Percentiles rank a stretch among this genome's conserved stretches.
phyloP scores from a whole-genome alignment of 768 basidiomycete species.

The Pleurotus pulmonarius region DNA sequence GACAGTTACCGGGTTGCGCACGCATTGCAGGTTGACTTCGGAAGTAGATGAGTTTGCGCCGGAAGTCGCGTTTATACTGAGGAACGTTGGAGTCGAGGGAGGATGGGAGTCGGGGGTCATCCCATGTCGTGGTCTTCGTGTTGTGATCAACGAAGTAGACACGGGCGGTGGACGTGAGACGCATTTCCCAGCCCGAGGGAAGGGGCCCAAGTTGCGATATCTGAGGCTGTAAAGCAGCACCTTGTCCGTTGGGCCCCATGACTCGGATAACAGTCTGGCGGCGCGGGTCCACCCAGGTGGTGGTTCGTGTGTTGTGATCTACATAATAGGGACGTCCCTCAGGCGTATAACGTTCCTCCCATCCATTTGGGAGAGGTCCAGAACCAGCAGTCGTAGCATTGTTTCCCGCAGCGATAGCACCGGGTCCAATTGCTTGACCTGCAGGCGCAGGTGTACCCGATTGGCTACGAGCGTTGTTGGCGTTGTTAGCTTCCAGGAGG shows the following conservation, averaged over 20 bases:
- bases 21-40: slow-evolving; percentile 97
- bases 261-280: slow-evolving; percentile 96
- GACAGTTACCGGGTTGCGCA: slow-evolving; percentile 97
- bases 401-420: slow-evolving; percentile 36
- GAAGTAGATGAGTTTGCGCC: slow-evolving; percentile 99
- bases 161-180: slow-evolving; percentile 93
- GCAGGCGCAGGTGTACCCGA: slow-evolving; percentile 29
- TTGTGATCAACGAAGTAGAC: slow-evolving; percentile 99
- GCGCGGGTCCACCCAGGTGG: slow-evolving; percentile 99
- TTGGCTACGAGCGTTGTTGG: slow-evolving; percentile 33
- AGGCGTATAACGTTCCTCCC: slow-evolving; percentile 98
- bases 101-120: slow-evolving; percentile 94
- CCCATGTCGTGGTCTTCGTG: slow-evolving; percentile 99
- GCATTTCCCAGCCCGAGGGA: slow-evolving; percentile 99
- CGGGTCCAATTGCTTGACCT: slow-evolving; percentile 27
- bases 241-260: slow-evolving; percentile 91
- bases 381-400: slow-evolving; percentile 66
- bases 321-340: slow-evolving; percentile 99
- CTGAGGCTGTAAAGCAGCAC: slow-evolving; percentile 85
- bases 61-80: slow-evolving; percentile 99
- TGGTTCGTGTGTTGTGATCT: slow-evolving; percentile 98
- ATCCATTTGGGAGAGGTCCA: slow-evolving; percentile 91
- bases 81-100: slow-evolving; percentile 95
- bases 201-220: slow-evolving; percentile 96
- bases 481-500: slow-evolving; percentile 70